Evolutionary conservation across 1,284 basidiomycete species (phyloP).

Genomic region (Moesziomyces parantarcticus): DNA sequence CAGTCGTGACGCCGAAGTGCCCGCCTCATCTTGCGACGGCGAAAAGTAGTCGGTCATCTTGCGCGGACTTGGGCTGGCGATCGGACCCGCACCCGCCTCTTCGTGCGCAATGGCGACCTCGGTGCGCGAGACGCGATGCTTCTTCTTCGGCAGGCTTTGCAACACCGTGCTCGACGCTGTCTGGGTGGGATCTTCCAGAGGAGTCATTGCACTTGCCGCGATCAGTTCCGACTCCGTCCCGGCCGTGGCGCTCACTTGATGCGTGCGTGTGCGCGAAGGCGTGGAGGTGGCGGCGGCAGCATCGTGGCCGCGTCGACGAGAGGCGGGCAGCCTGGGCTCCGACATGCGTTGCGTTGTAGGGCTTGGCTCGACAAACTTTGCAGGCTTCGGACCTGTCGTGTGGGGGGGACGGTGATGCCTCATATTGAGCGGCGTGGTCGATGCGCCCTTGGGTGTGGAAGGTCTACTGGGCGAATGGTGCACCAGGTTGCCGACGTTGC

Average conservation of each 20-base stretch:
- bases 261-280: conserved; percentile 14
- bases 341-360: conserved; percentile 34
- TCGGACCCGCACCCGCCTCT: conserved; percentile 44
- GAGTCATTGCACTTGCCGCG: conserved; percentile 4
- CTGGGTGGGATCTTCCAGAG: conserved; percentile 11
- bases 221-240: not conserved
- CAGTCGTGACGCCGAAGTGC: no score
- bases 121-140: conserved; percentile 35
- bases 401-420: conserved; percentile 39
- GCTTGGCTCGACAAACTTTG: conserved; percentile 29
- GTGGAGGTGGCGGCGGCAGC: conserved; percentile 3
- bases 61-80: conserved; percentile 38
- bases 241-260: not conserved
- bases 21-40: not conserved
- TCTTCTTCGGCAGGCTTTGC: conserved; percentile 47
- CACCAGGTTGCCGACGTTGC: conserved; percentile 26
- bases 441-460: conserved; percentile 26
- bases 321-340: conserved; percentile 8
- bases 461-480: conserved; percentile 27
- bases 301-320: conserved; percentile 6
- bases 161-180: conserved; percentile 7
- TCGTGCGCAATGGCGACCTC: conserved; percentile 52
- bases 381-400: conserved; percentile 38
- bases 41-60: conserved; percentile 43
- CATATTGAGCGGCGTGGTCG: conserved; percentile 28